A percentile compares a stretch with the other conserved stretches of the same genome.
Evolutionary conservation across 768 basidiomycete genomes (phyloP).

Genomic region (Calocera cornea): DNA sequence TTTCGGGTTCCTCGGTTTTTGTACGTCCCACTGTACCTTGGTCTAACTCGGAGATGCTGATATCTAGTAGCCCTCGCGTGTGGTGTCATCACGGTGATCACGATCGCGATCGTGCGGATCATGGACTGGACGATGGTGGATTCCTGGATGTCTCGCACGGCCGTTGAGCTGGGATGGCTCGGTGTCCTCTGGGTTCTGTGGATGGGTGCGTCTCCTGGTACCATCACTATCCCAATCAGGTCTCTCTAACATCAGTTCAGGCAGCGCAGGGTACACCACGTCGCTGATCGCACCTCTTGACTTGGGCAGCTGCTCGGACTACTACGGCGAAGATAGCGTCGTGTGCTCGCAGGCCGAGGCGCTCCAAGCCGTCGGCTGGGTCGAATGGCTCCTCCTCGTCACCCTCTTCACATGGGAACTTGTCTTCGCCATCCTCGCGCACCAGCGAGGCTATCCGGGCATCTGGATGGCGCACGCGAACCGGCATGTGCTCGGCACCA

Average conservation of each 20-base stretch:
- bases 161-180: background rate
- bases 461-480: background rate
- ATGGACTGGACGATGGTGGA: background rate
- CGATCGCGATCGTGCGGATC: background rate
- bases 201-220: background rate
- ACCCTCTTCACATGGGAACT: conserved; percentile 1
- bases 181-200: background rate
- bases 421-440: background rate
- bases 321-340: background rate
- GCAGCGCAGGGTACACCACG: background rate
- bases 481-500: background rate
- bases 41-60: background rate
- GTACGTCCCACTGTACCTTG: background rate
- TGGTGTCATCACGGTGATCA: background rate
- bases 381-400: background rate
- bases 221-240: background rate
- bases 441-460: background rate
- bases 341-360: background rate
- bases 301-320: background rate
- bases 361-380: background rate
- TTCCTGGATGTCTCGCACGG: background rate
- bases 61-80: background rate
- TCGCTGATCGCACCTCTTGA: background rate
- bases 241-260: background rate
- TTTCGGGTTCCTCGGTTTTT: background rate